A percentile compares a stretch with the other conserved stretches of the same genome.
phyloP scores from a whole-genome alignment of 768 basidiomycete genomes.

The Podaxis sp. region DNA sequence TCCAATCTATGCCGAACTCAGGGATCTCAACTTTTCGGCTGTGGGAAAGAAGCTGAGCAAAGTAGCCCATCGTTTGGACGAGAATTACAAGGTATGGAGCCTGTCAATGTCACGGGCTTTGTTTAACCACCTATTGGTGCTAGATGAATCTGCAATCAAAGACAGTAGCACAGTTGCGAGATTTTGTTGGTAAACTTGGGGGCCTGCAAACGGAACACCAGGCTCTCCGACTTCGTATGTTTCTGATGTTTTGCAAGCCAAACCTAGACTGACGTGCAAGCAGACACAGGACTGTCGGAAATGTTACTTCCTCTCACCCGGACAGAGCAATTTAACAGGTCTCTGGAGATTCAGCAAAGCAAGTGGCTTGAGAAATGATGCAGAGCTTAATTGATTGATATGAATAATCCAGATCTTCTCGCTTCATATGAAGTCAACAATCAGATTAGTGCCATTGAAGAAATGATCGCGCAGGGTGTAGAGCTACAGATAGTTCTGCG shows the following conservation, averaged over 20 bases:
- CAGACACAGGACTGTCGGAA: slow-evolving; percentile 96
- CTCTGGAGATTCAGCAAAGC: slow-evolving; percentile 97
- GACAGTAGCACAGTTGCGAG: slow-evolving; percentile 86
- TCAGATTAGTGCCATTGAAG: slow-evolving; percentile 87
- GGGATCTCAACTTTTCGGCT: slow-evolving; percentile 90
- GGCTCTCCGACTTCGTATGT: slow-evolving; percentile 82
- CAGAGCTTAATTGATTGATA: neutral
- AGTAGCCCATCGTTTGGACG: slow-evolving; percentile 82
- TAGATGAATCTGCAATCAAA: slow-evolving; percentile 85
- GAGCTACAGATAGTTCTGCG: slow-evolving; percentile 79
- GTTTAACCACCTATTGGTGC: slow-evolving; percentile 4
- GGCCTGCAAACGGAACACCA: slow-evolving; percentile 92
- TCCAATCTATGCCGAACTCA: slow-evolving; percentile 75
- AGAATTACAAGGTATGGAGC: slow-evolving; percentile 78
- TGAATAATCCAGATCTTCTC: slow-evolving; percentile 67
- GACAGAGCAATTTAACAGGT: slow-evolving; percentile 87
- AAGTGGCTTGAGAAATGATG: slow-evolving; percentile 21
- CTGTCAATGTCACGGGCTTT: neutral
- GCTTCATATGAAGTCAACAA: slow-evolving; percentile 83
- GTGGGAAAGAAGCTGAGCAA: slow-evolving; percentile 81
- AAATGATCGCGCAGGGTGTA: slow-evolving; percentile 83
- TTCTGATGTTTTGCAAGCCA: neutral
- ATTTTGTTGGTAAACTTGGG: slow-evolving; percentile 94
- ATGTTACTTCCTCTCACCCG: slow-evolving; percentile 80
- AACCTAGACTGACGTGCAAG: slow-evolving; percentile 11